Conservation (phyloP, 768 basidiomycete species). For the Cystobasidium onofrii region DNA sequence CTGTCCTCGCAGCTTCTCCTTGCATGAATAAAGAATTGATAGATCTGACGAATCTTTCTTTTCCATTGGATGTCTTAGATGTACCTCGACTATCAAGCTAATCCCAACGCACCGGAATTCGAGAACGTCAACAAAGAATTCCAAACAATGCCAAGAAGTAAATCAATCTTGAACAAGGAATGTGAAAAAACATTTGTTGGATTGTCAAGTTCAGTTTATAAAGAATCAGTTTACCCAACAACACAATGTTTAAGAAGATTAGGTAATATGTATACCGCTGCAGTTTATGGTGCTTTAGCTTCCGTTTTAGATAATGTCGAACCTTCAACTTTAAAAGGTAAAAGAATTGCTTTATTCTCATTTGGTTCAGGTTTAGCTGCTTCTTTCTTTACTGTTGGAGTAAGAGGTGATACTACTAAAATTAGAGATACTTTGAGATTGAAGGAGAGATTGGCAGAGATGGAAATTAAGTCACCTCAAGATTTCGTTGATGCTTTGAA, state of each 20-base stretch:
- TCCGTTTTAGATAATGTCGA: conserved; percentile 69
- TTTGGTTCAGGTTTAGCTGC: conserved; percentile 94
- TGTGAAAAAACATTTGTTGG: conserved; percentile 88
- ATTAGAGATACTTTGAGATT: conserved; percentile 77
- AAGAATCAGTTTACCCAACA: conserved; percentile 63
- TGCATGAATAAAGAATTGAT: no score
- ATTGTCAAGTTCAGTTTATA: conserved; percentile 67
- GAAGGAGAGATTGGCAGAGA: conserved; percentile 62
- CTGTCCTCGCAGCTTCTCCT: no score
- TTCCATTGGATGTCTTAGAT: conserved; percentile 41
- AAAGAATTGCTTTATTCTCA: conserved; percentile 88
- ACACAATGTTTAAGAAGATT: conserved; percentile 83
- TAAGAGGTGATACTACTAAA: conserved; percentile 77
- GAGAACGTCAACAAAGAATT: conserved; percentile 64
- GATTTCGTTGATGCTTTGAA: conserved; percentile 75
- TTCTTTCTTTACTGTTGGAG: conserved; percentile 76
- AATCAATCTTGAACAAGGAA: conserved; percentile 81
- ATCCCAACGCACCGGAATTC: conserved; percentile 57
- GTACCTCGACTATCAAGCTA: conserved; percentile 82
- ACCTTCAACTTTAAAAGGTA: conserved; percentile 62
- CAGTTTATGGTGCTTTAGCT: conserved; percentile 86
- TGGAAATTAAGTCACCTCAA: conserved; percentile 85
- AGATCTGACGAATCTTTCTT: background rate
- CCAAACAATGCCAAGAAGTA: conserved; percentile 55
- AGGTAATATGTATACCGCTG: conserved; percentile 98